phyloP scores from a whole-genome alignment of 2,329 filamentous ascomycete genomes.

The Endothia cerciana region DNA sequence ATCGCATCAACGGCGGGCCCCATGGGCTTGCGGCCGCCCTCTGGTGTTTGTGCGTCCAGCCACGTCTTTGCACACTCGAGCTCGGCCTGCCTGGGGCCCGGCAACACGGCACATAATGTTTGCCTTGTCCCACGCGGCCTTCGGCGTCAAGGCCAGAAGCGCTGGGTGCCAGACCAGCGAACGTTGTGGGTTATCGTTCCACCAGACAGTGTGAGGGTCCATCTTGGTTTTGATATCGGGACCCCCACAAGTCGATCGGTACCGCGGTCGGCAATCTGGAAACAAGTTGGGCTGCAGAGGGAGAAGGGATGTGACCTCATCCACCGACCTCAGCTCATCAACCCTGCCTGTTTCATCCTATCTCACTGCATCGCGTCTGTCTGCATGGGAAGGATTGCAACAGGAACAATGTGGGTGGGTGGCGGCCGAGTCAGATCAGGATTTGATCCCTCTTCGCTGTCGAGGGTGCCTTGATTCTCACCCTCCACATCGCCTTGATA shows the following conservation, averaged over 20 bases:
- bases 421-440: neutral
- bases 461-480: neutral
- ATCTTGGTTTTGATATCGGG: neutral
- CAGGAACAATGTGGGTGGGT: neutral
- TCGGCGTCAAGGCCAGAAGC: too few species aligned
- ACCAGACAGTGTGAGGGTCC: neutral
- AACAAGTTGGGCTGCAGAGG: neutral
- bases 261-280: neutral
- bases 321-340: neutral
- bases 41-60: neutral
- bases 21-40: neutral
- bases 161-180: too few species aligned
- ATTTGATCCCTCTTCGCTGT: neutral
- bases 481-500: too few species aligned
- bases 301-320: conserved; percentile 1
- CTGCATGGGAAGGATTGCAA: neutral
- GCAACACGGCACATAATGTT: neutral
- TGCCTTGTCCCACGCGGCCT: too few species aligned
- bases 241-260: neutral
- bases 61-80: neutral
- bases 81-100: neutral
- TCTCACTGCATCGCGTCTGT: too few species aligned
- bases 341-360: conserved; percentile 1
- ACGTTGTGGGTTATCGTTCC: neutral
- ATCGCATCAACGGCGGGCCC: neutral